Conservation (phyloP, 331 rosid species). For the Malus hybrid region DNA sequence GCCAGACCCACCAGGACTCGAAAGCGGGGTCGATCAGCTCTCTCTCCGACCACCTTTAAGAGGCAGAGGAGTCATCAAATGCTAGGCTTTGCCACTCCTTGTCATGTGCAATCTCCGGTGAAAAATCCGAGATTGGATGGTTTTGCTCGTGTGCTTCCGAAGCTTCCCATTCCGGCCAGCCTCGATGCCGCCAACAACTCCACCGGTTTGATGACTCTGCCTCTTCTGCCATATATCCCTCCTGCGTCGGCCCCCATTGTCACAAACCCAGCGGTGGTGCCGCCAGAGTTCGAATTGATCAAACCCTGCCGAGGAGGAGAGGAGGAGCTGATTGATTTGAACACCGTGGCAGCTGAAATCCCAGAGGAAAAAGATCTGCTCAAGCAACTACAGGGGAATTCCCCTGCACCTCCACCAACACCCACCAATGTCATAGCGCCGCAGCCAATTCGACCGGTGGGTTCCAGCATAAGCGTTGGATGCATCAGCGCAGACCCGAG, state of each 20-base stretch:
- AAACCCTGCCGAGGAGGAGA: constrained; percentile 17
- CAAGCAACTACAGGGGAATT: constrained; percentile 39
- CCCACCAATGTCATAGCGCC: constrained; percentile 47
- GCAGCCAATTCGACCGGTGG: constrained; percentile 72
- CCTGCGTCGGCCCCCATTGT: constrained; percentile 9
- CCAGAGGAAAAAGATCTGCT: constrained; percentile 70
- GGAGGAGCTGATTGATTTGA: constrained; percentile 39
- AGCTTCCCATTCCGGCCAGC: constrained; percentile 23
- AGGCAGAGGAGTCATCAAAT: constrained; percentile 44
- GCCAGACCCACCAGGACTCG: constrained; percentile 86
- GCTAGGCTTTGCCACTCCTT: constrained; percentile 43
- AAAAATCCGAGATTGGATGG: constrained; percentile 33
- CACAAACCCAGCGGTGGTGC: constrained; percentile 6
- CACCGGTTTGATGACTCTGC: constrained; percentile 45
- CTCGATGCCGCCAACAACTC: constrained; percentile 10
- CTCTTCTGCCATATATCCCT: constrained; percentile 58
- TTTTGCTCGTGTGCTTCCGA: constrained; percentile 35
- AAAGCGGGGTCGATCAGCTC: constrained; percentile 52
- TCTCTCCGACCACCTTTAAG: constrained; percentile 47
- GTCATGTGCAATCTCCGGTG: constrained; percentile 32
- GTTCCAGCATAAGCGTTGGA: constrained; percentile 64
- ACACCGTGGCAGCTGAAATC: constrained; percentile 20
- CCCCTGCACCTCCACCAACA: background rate
- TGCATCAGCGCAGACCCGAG: constrained; percentile 37
- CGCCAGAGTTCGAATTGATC: constrained; percentile 21